A percentile compares a stretch with the other conserved stretches of the same genome.
phyloP scores from a whole-genome alignment of 2,329 filamentous ascomycete species.

The Xylariaceae sp. region DNA sequence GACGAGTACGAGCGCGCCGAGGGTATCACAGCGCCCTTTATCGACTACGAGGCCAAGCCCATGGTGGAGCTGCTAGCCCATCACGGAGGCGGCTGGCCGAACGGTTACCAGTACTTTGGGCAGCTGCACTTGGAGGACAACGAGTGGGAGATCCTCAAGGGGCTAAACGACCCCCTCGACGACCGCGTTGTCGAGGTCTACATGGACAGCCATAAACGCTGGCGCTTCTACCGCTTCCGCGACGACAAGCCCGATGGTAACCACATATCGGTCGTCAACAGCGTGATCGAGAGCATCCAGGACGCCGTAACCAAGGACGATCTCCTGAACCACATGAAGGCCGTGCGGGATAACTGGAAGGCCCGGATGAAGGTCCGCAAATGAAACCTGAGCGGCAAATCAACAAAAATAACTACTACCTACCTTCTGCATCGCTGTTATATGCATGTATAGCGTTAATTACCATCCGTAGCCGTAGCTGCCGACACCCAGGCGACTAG shows the following conservation, averaged over 20 bases:
- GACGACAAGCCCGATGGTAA: constrained; percentile 94
- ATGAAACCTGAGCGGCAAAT: background rate
- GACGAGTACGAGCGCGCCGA: constrained; percentile 69
- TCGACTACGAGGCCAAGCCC: constrained; percentile 81
- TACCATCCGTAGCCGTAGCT: no score
- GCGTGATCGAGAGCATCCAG: constrained; percentile 86
- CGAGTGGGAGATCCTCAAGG: constrained; percentile 86
- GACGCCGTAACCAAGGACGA: constrained; percentile 85
- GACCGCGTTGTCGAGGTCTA: constrained; percentile 90
- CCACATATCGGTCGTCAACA: constrained; percentile 80
- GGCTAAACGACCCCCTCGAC: constrained; percentile 73
- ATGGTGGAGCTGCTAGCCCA: constrained; percentile 72
- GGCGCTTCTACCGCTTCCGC: constrained; percentile 86
- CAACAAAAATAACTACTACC: no score
- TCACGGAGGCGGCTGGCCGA: constrained; percentile 57
- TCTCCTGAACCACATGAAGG: constrained; percentile 67
- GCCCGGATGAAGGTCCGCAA: constrained; percentile 47
- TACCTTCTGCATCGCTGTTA: no score
- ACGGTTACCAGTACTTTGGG: constrained; percentile 66
- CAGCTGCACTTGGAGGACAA: constrained; percentile 69
- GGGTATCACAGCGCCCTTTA: constrained; percentile 62
- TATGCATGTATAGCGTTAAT: no score
- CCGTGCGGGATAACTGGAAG: constrained; percentile 84
- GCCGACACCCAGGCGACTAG: no score
- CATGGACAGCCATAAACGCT: constrained; percentile 72